A percentile compares a stretch with the other conserved stretches of the same genome.
Conservation (phyloP, 169 alveolate species). For the Ichthyophthirius multifiliis region DNA sequence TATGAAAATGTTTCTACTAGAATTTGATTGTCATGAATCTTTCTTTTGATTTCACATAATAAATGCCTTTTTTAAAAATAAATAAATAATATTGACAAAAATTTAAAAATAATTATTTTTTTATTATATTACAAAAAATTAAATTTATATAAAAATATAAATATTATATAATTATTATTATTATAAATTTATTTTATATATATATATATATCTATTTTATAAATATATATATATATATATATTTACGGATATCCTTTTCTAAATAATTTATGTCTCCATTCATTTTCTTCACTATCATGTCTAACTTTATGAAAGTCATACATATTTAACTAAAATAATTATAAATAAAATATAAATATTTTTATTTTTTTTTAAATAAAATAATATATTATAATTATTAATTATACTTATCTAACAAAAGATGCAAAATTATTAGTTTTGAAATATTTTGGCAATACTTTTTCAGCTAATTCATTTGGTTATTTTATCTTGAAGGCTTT, state of each 20-base stretch:
- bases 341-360: conserved; percentile 61
- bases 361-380: conserved; percentile 15
- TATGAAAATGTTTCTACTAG: background rate
- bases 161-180: background rate
- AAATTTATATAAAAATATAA: background rate
- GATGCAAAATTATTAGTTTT: conserved; percentile 82
- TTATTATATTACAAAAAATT: background rate
- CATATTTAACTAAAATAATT: conserved; percentile 66
- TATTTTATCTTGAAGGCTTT: conserved; percentile 67
- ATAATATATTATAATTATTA: conserved; percentile 55
- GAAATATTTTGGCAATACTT: conserved; percentile 76
- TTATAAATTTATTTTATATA: background rate
- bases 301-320: conserved; percentile 48
- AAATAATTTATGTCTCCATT: background rate
- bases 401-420: conserved; percentile 69
- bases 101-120: no score
- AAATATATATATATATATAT: background rate
- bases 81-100: background rate
- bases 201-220: background rate
- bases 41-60: background rate
- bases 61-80: background rate
- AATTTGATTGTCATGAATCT: background rate
- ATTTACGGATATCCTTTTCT: conserved; percentile 7
- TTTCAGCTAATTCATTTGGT: conserved; percentile 65
- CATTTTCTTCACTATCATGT: conserved; percentile 31